phyloP scores from a whole-genome alignment of 768 basidiomycete genomes.

The Russula olivacea region DNA sequence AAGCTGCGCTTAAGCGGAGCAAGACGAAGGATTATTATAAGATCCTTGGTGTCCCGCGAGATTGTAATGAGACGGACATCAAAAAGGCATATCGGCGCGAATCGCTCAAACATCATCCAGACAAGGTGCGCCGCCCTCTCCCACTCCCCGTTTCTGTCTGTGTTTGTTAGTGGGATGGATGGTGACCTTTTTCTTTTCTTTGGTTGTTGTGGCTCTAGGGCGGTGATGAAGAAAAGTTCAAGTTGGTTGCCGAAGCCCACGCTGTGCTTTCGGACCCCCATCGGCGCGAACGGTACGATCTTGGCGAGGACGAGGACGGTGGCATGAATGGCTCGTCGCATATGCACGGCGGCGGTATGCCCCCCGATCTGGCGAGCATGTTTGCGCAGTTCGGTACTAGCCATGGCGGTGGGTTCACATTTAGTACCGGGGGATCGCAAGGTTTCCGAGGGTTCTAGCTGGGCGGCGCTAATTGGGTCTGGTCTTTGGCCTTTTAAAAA shows the following conservation, averaged over 20 bases:
- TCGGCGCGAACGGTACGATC: slow-evolving; percentile 68
- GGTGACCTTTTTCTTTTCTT: neutral
- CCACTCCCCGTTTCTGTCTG: too few relatives aligned
- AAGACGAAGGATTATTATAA: slow-evolving; percentile 91
- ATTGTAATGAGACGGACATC: slow-evolving; percentile 65
- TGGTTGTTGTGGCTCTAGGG: slow-evolving; percentile 42
- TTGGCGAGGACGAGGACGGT: slow-evolving; percentile 72
- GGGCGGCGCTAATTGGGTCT: too few relatives aligned
- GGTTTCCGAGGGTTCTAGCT: slow-evolving; percentile 16
- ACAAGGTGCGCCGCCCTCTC: slow-evolving; percentile 47
- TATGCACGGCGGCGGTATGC: slow-evolving; percentile 34
- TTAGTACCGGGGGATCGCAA: neutral
- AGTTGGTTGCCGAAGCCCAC: slow-evolving; percentile 78
- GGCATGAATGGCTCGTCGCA: slow-evolving; percentile 39
- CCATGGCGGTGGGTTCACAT: slow-evolving; percentile 6
- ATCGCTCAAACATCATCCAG: slow-evolving; percentile 79
- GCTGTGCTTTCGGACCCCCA: slow-evolving; percentile 74
- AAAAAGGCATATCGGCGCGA: slow-evolving; percentile 90
- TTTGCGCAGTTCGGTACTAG: slow-evolving; percentile 21
- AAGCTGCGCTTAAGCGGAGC: slow-evolving; percentile 75
- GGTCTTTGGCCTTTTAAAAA: too few relatives aligned
- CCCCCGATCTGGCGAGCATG: slow-evolving; percentile 29
- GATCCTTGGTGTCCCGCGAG: slow-evolving; percentile 56
- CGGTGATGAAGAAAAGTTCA: slow-evolving; percentile 95
- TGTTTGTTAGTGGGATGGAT: too few relatives aligned